Conservation (phyloP, 495 filamentous ascomycete genomes). For the Acidiella bohemica region DNA sequence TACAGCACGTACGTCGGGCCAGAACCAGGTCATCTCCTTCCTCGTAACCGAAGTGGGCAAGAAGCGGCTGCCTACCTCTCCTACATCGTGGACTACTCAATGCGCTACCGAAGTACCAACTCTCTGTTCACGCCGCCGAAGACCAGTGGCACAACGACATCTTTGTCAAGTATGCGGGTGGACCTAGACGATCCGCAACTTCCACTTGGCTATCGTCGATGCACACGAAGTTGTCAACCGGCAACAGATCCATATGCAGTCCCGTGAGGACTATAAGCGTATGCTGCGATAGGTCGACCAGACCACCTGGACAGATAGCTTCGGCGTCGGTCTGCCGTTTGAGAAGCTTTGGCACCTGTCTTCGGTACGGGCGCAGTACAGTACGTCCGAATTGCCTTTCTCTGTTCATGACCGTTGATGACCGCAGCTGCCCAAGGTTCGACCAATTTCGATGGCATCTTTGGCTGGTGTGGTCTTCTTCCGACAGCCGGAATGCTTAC, state of each 20-base stretch:
- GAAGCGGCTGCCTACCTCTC: background rate
- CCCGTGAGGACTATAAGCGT: background rate
- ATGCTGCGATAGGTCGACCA: background rate
- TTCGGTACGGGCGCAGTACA: background rate
- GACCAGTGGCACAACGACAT: conserved; percentile 2
- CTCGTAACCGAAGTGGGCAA: background rate
- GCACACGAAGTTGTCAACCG: background rate
- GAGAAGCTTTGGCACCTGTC: conserved; percentile 1
- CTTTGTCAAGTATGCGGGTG: background rate
- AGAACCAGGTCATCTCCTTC: background rate
- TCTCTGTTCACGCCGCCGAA: background rate
- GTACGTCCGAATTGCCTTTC: background rate
- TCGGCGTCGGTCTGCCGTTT: background rate
- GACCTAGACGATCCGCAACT: background rate
- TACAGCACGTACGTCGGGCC: background rate
- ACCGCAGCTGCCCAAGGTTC: background rate
- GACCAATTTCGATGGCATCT: background rate
- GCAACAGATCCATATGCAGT: background rate
- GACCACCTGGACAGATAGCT: background rate
- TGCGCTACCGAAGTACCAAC: background rate
- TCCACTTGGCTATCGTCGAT: background rate
- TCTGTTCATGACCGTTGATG: background rate
- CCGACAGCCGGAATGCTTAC: background rate
- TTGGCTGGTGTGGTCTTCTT: conserved; percentile 1
- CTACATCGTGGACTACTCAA: background rate